Conservation (phyloP, 2,329 filamentous ascomycete species). For the Pyricularia grisea region DNA sequence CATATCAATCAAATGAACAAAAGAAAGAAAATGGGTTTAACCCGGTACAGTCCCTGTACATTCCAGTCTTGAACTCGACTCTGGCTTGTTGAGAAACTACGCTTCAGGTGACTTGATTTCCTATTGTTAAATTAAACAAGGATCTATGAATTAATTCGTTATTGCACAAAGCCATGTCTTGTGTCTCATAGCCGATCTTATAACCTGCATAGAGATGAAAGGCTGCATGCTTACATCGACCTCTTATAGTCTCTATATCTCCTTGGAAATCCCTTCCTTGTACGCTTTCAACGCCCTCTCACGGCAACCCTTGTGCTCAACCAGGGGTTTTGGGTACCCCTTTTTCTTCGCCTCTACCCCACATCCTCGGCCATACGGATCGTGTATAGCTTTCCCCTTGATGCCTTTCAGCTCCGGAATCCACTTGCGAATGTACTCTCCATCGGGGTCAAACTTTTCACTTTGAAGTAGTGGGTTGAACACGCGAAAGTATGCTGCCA, state of each 20-base stretch:
- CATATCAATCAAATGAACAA: background rate
- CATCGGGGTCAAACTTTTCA: slow-evolving; percentile 73
- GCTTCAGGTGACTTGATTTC: background rate
- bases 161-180: background rate
- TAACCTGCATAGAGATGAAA: background rate
- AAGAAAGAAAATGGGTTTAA: background rate
- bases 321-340: slow-evolving; percentile 67
- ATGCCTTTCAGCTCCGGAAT: slow-evolving; percentile 62
- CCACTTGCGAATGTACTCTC: slow-evolving; percentile 76
- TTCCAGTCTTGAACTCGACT: background rate
- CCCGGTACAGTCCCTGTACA: background rate
- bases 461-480: slow-evolving; percentile 82
- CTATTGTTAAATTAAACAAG: background rate
- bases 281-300: slow-evolving; percentile 34
- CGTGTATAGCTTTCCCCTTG: slow-evolving; percentile 63
- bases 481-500: slow-evolving; percentile 75
- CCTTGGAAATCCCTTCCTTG: slow-evolving; percentile 14
- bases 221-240: background rate
- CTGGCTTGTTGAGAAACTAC: no score
- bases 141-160: background rate
- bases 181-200: background rate
- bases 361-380: slow-evolving; percentile 63
- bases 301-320: slow-evolving; percentile 62
- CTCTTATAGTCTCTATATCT: background rate
- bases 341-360: slow-evolving; percentile 48